Evolutionary conservation across 1,284 basidiomycete genomes (phyloP).

Genomic region (Ceratobasidium theobromae): DNA sequence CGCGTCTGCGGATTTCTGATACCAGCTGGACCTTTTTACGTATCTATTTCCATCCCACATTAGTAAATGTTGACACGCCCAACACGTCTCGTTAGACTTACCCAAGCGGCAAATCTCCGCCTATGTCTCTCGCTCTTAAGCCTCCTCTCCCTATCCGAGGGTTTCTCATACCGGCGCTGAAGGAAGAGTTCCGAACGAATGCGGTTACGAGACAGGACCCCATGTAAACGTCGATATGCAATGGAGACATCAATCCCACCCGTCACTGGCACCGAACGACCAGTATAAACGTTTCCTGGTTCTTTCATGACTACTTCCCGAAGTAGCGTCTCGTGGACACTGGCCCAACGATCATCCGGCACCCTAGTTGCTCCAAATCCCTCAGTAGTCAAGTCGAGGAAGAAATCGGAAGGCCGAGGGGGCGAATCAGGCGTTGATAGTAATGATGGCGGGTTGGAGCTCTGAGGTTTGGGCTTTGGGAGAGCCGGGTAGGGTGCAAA

Average conservation of each 20-base stretch:
- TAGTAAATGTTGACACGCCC: constrained; percentile 1
- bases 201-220: constrained; percentile 57
- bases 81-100: constrained; percentile 43
- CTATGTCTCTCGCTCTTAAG: constrained; percentile 66
- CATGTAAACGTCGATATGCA: constrained; percentile 54
- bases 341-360: constrained; percentile 41
- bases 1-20: constrained; percentile 55
- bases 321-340: constrained; percentile 5
- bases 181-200: constrained; percentile 55
- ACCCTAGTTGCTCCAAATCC: constrained; percentile 44
- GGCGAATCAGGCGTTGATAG: background rate
- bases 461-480: background rate
- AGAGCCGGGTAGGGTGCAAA: constrained; percentile 23
- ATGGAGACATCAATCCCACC: constrained; percentile 38
- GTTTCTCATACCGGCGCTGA: constrained; percentile 67
- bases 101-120: constrained; percentile 67
- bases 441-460: background rate
- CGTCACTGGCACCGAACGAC: constrained; percentile 35
- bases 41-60: constrained; percentile 52
- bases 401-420: too few relatives aligned
- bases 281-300: constrained; percentile 31
- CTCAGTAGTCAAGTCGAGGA: background rate
- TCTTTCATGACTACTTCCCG: background rate
- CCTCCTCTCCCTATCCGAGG: constrained; percentile 64
- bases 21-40: constrained; percentile 61